Evolutionary conservation across 192 early-diverging fungal species (phyloP).

Genomic region (Backusella morwellensis): DNA sequence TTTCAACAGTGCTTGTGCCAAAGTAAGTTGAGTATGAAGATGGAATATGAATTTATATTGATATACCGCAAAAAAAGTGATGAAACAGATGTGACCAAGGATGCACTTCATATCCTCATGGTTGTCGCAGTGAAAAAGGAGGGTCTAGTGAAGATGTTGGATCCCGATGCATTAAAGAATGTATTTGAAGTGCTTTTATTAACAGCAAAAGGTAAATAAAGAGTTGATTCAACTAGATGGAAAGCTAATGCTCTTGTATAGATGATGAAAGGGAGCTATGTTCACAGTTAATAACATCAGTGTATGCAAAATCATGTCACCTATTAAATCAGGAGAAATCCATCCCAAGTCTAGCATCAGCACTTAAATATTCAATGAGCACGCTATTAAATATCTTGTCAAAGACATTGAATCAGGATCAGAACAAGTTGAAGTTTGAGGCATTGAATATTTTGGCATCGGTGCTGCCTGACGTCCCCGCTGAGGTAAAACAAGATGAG

Average conservation of each 20-base stretch:
- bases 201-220: conserved; percentile 23
- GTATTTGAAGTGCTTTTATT: conserved; percentile 27
- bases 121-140: conserved; percentile 25
- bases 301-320: conserved; percentile 16
- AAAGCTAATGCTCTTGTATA: not conserved
- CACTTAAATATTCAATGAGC: conserved; percentile 13
- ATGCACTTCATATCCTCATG: conserved; percentile 36
- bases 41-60: not conserved
- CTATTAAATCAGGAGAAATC: not conserved
- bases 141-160: conserved; percentile 27
- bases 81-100: conserved; percentile 31
- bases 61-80: conserved; percentile 18
- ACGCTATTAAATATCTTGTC: conserved; percentile 27
- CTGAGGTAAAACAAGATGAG: conserved; percentile 9
- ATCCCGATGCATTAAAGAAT: conserved; percentile 25
- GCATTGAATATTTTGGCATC: conserved; percentile 30
- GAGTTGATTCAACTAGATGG: no score
- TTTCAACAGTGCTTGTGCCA: conserved; percentile 30
- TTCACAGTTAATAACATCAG: conserved; percentile 11
- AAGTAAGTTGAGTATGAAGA: conserved; percentile 14
- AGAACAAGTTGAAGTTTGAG: conserved; percentile 37
- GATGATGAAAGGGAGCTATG: conserved; percentile 27
- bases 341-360: conserved; percentile 16
- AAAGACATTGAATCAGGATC: conserved; percentile 19
- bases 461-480: conserved; percentile 18